These are phyloP conservation scores for Phialemoniopsis sp. DNA, from an alignment of 2,329 filamentous ascomycete genomes.

Conservation along the genomic window DNA sequence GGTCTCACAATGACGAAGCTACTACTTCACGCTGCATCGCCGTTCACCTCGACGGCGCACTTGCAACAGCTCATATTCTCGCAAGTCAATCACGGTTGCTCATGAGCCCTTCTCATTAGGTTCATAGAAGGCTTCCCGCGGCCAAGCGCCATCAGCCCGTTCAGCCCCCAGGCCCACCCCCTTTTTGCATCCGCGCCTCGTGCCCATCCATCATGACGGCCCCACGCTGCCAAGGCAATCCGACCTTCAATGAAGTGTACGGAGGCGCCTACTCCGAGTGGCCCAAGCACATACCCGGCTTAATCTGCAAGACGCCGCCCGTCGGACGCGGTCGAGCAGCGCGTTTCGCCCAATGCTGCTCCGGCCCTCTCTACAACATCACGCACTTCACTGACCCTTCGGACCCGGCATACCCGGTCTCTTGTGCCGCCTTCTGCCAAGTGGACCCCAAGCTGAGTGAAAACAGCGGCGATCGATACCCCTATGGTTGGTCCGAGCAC, in stretches of 20 bases:
- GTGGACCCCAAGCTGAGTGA: constrained; percentile 1
- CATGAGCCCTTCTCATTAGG: too few species aligned
- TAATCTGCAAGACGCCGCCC: constrained; percentile 5
- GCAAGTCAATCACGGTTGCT: too few species aligned
- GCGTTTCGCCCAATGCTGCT: constrained; percentile 4
- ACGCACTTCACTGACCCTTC: neutral
- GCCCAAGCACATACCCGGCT: constrained; percentile 1
- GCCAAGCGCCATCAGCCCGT: too few species aligned
- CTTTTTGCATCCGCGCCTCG: too few species aligned
- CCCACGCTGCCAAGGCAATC: too few species aligned
- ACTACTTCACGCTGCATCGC: too few species aligned
- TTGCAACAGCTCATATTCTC: too few species aligned
- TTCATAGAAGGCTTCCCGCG: too few species aligned
- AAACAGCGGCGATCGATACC: neutral
- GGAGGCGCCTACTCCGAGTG: neutral
- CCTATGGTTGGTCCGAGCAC: constrained; percentile 1
- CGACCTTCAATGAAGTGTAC: neutral
- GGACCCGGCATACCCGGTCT: constrained; percentile 1
- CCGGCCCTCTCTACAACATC: constrained; percentile 4
- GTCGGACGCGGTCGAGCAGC: neutral
- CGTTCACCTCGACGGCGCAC: too few species aligned
- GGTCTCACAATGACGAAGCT: too few species aligned
- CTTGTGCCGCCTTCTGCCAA: constrained; percentile 4
- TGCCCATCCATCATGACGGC: too few species aligned
- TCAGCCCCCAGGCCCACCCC: too few species aligned